Base-by-base conservation (phyloP, 2,329 filamentous ascomycete species). In the Huntiella bhutanensis region DNA sequence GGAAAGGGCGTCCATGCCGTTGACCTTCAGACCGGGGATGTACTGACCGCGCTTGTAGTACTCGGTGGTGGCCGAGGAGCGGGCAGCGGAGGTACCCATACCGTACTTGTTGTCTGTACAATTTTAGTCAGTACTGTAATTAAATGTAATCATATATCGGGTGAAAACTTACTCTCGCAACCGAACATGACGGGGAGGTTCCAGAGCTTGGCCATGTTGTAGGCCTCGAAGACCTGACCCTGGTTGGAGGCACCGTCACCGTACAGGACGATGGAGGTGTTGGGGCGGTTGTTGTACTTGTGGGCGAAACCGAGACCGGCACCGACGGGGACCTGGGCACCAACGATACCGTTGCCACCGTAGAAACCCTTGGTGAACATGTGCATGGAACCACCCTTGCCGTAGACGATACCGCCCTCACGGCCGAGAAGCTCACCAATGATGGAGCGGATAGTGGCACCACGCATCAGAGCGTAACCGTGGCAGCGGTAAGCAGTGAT, bases 11-110 rank as follows among this genome's bases (percentile, higher is more conserved):
- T 98, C 91, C 91, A 98, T 98, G 60, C 85, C 91, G 69, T 98
- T 98, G 65, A 98, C 85, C 77, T 98, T 98, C 58, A 98, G 77
- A 70, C 91, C 91, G 49, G 91, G 88, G 56, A 98, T 98, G 73
- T 96, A 98, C 70, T 98, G 91, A 55, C 91, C 91, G 68, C 91
- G 88, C 80, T 96, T 96, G 78, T 98, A 96, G 80, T 98, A 98
- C 66, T 98, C 91, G 64, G 91, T 96, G 62, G 95, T 69, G 57
- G 91, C 91, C 51, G 91, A 88, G 51, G 91, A 87, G 59, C 91
- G 86, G 66, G 81, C 80, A 55, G 91, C 88, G 51, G 91, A 82
- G 53, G 91, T 98, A 68, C 91, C 91, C 91, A 98, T 98, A 65
- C 91, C 91, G 64, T 98, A 98, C 70, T 98, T 98, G 82, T 98